These are phyloP conservation scores for Volvox carteri DNA, from an alignment of 163 green algal species.

Conservation along the genomic window DNA sequence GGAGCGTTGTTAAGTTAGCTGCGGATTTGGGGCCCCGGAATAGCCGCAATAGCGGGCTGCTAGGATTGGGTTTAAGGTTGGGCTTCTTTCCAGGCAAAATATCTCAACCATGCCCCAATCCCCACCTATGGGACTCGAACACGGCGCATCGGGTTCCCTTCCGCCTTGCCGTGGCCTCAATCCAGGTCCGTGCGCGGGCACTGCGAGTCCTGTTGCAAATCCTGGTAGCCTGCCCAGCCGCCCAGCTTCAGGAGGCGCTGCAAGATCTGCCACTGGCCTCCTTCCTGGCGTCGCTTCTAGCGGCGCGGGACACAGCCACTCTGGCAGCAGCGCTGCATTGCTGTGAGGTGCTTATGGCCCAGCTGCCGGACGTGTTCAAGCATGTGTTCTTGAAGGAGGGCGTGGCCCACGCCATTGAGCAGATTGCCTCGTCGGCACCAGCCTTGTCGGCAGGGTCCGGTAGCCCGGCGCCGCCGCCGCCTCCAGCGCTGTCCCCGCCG, in stretches of 20 bases:
- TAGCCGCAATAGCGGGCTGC: too few relatives aligned
- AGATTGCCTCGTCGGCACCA: constrained; percentile 65
- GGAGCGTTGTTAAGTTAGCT: too few relatives aligned
- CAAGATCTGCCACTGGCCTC: constrained; percentile 80
- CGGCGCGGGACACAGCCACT: constrained; percentile 71
- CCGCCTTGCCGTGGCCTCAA: too few relatives aligned
- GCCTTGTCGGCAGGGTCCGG: background rate
- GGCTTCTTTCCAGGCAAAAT: too few relatives aligned
- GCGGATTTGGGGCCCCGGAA: too few relatives aligned
- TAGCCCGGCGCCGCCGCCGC: background rate
- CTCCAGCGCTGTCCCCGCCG: background rate
- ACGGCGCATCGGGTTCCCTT: too few relatives aligned
- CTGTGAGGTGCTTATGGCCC: constrained; percentile 91
- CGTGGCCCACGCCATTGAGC: constrained; percentile 90
- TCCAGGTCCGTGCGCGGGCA: constrained; percentile 82
- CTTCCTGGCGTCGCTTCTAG: constrained; percentile 90
- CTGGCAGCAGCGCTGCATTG: constrained; percentile 70
- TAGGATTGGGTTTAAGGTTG: too few relatives aligned
- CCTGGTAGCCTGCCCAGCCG: constrained; percentile 71
- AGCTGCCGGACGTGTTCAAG: constrained; percentile 85
- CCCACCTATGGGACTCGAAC: too few relatives aligned
- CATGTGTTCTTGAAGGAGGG: constrained; percentile 93
- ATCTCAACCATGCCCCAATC: too few relatives aligned
- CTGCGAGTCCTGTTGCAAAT: constrained; percentile 84
- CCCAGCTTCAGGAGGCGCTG: constrained; percentile 76